Evolutionary conservation across 345 rosid species (phyloP).

Genomic region (Eucalyptus virginea): DNA sequence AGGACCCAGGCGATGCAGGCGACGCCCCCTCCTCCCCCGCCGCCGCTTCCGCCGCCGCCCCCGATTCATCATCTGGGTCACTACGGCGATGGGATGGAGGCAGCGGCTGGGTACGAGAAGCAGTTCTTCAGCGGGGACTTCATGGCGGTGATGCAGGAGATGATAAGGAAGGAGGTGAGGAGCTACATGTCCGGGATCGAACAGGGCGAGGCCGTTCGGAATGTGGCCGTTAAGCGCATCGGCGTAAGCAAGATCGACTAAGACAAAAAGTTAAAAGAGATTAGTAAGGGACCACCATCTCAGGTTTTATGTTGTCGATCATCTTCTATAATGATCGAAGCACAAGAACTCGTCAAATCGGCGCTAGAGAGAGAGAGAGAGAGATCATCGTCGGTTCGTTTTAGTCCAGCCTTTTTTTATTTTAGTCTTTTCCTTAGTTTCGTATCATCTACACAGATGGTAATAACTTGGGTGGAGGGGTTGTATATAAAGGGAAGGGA

Average conservation of each 20-base stretch:
- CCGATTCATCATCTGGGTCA: neutral
- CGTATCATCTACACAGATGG: neutral
- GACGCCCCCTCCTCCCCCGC: neutral
- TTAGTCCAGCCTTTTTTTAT: neutral
- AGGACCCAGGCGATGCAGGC: neutral
- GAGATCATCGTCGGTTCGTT: neutral
- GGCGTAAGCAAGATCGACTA: slow-evolving; percentile 52
- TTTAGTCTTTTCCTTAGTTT: neutral
- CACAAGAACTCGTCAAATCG: neutral
- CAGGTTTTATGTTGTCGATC: neutral
- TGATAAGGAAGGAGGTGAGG: slow-evolving; percentile 65
- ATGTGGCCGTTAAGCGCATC: slow-evolving; percentile 57
- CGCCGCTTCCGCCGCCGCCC: neutral
- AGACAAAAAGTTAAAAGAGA: neutral
- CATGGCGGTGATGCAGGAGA: slow-evolving; percentile 57
- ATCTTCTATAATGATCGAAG: neutral
- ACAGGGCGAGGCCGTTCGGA: slow-evolving; percentile 37
- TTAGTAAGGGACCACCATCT: neutral
- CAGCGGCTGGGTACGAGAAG: slow-evolving; percentile 8
- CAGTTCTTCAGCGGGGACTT: slow-evolving; percentile 59
- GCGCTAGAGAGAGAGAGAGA: neutral
- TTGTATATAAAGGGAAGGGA: slow-evolving; percentile 20
- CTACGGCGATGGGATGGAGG: neutral
- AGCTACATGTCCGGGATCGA: slow-evolving; percentile 54
- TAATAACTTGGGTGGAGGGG: slow-evolving; percentile 6